phyloP scores from a whole-genome alignment of 148 eudicot species.

The Polygonum maritimum region DNA sequence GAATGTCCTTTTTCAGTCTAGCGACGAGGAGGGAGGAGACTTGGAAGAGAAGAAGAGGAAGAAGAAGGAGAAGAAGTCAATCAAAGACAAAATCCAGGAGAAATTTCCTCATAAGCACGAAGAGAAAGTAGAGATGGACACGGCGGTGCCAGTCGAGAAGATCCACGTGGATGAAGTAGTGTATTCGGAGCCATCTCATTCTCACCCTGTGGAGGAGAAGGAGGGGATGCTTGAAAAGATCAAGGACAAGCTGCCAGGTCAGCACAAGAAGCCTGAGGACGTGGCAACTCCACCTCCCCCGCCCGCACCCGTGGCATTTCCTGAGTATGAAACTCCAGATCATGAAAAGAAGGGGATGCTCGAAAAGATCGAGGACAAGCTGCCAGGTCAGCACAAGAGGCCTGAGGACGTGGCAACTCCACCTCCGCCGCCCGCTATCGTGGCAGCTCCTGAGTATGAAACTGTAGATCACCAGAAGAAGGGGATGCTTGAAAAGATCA shows the following conservation, averaged over 20 bases:
- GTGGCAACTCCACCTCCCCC: too few species aligned
- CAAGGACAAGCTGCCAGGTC: too few species aligned
- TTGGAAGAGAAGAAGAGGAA: conserved; percentile 7
- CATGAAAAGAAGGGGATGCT: too few species aligned
- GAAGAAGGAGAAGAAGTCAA: conserved; percentile 7
- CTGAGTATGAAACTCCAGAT: too few species aligned
- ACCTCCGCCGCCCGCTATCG: too few species aligned
- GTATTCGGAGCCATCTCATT: neutral
- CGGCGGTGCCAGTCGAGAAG: conserved; percentile 5
- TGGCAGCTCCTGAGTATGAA: too few species aligned
- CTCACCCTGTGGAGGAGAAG: conserved; percentile 7
- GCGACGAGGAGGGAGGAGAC: conserved; percentile 11
- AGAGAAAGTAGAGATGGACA: conserved; percentile 2
- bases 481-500: neutral
- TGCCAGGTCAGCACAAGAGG: too few species aligned
- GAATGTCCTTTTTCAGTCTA: neutral
- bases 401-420: too few species aligned
- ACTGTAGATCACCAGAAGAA: too few species aligned
- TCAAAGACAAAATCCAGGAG: conserved; percentile 5
- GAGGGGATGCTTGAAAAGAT: conserved; percentile 1
- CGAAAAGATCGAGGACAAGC: too few species aligned
- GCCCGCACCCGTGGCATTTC: too few species aligned
- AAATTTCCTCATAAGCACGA: conserved; percentile 1
- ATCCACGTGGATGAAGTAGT: conserved; percentile 9
- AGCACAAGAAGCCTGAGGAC: too few species aligned